A percentile compares a stretch with the other conserved stretches of the same genome.
phyloP scores from a whole-genome alignment of 2,329 filamentous ascomycete genomes.

The Dactylellina haptotyla region DNA sequence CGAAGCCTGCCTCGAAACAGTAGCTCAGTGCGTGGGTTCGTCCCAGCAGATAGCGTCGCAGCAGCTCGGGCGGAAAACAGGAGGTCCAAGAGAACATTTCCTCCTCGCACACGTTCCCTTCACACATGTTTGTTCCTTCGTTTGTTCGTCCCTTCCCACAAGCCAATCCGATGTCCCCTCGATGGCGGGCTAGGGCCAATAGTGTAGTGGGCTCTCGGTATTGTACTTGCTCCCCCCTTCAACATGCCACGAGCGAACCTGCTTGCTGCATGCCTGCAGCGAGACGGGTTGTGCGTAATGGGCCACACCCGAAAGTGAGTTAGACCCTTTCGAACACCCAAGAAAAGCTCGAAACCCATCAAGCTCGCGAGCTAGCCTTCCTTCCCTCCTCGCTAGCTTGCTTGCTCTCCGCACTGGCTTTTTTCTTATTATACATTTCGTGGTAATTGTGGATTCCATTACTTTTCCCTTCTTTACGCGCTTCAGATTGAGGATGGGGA shows the following conservation, averaged over 20 bases:
- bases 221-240: too few relatives aligned
- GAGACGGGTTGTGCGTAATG: constrained; percentile 20
- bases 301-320: constrained; percentile 20
- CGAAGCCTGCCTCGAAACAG: constrained; percentile 45
- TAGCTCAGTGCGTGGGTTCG: constrained; percentile 44
- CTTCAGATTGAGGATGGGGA: constrained; percentile 16
- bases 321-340: too few relatives aligned
- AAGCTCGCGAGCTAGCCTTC: not conserved
- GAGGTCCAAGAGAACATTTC: constrained; percentile 44
- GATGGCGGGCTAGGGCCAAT: not conserved
- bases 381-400: constrained; percentile 21
- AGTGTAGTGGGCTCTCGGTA: too few relatives aligned
- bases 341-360: too few relatives aligned
- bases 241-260: not conserved
- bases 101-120: not conserved
- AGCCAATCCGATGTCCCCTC: too few relatives aligned
- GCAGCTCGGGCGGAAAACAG: constrained; percentile 34
- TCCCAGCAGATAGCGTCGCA: constrained; percentile 16
- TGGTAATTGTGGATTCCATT: not conserved
- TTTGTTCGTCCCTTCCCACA: too few relatives aligned
- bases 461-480: constrained; percentile 23
- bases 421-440: constrained; percentile 12
- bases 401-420: not conserved
- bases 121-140: constrained; percentile 1
- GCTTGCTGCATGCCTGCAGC: not conserved